Evolutionary conservation across 1,284 basidiomycete genomes (phyloP).

Genomic region (Marasmius fiardii): DNA sequence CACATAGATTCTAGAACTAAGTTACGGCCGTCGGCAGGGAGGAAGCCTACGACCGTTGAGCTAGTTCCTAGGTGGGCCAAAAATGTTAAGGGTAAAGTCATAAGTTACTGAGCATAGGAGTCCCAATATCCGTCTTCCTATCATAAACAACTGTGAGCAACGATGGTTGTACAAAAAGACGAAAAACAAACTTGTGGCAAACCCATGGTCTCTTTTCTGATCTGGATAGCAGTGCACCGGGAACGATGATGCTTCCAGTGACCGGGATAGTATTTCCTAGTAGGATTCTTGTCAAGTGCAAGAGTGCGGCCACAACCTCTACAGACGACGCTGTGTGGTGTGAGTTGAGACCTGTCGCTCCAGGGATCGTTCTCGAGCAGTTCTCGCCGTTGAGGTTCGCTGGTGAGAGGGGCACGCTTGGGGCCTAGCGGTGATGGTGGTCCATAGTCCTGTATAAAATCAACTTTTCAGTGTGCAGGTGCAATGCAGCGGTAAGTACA

Average conservation of each 20-base stretch:
- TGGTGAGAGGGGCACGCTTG: background rate
- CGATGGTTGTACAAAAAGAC: background rate
- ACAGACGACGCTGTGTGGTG: background rate
- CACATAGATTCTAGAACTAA: too few relatives aligned
- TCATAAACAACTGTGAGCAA: background rate
- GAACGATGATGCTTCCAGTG: slow-evolving; percentile 4
- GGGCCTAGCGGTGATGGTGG: background rate
- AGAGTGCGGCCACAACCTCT: background rate
- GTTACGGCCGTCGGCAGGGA: too few relatives aligned
- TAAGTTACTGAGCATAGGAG: background rate
- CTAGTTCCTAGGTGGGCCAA: too few relatives aligned
- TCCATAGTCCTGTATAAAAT: background rate
- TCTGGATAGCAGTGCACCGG: background rate
- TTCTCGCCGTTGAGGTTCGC: background rate
- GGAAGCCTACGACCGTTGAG: too few relatives aligned
- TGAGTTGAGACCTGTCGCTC: background rate
- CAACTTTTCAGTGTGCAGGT: background rate
- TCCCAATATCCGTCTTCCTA: background rate
- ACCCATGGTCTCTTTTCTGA: background rate
- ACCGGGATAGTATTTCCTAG: slow-evolving; percentile 1
- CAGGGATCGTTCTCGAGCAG: slow-evolving; percentile 2
- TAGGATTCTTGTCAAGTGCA: background rate
- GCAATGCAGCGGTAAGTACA: background rate
- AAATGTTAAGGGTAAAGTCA: too few relatives aligned
- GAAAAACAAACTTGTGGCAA: background rate